These are phyloP conservation scores for Pseudocercospora ulei DNA, from an alignment of 2,329 filamentous ascomycete genomes.

Conservation along the genomic window DNA sequence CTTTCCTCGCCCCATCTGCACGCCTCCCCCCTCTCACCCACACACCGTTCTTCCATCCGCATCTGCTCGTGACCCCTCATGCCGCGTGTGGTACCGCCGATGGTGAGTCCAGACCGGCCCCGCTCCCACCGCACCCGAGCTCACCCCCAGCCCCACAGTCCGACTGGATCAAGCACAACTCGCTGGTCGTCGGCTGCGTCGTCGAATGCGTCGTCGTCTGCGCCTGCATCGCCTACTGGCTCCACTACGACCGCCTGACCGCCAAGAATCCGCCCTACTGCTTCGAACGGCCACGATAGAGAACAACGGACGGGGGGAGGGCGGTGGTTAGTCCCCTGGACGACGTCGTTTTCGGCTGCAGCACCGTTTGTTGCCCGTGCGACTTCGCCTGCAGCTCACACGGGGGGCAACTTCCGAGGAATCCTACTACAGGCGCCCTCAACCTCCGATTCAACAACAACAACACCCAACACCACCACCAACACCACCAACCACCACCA, in stretches of 20 bases:
- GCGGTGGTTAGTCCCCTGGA: too few relatives aligned
- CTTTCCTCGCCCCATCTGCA: too few relatives aligned
- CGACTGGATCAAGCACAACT: not conserved
- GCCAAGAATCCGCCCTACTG: not conserved
- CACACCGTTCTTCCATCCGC: too few relatives aligned
- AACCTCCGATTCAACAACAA: conserved; percentile 1
- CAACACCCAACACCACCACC: conserved; percentile 1
- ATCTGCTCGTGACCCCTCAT: too few relatives aligned
- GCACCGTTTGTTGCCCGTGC: too few relatives aligned
- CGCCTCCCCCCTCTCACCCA: too few relatives aligned
- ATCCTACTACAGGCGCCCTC: not conserved
- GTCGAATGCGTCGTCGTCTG: conserved; percentile 1
- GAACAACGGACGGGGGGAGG: too few relatives aligned
- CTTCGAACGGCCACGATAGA: too few relatives aligned
- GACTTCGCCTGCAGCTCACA: too few relatives aligned
- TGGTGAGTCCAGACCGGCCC: not conserved
- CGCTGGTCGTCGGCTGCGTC: not conserved
- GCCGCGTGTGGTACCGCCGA: too few relatives aligned
- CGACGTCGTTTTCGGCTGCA: too few relatives aligned
- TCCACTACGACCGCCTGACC: not conserved
- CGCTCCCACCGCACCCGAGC: not conserved
- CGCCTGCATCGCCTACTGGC: not conserved
- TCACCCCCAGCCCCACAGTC: not conserved
- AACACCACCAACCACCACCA: conserved; percentile 7
- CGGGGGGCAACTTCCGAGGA: too few relatives aligned